These are phyloP conservation scores for Pyrenula aspistea DNA, from an alignment of 495 filamentous ascomycete genomes.

Conservation along the genomic window DNA sequence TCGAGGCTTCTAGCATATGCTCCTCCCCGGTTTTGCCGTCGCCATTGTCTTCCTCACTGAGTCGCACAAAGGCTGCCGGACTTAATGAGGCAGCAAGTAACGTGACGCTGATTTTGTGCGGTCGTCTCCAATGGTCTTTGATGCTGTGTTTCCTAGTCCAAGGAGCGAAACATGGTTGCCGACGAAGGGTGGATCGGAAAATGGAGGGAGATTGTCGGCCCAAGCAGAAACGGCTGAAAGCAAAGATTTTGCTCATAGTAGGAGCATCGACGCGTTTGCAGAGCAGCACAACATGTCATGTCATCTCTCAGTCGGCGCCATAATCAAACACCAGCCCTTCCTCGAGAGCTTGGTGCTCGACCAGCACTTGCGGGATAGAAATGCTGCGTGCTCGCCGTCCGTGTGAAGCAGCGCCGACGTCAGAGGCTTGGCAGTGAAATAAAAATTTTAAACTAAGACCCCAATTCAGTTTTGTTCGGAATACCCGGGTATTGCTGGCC, in stretches of 20 bases:
- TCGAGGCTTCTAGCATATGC: constrained; percentile 75
- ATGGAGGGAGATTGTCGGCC: not conserved
- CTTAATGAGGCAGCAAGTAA: constrained; percentile 41
- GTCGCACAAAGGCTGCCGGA: constrained; percentile 58
- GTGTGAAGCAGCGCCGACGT: too few species aligned
- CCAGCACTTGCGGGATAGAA: too few species aligned
- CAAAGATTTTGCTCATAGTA: not conserved
- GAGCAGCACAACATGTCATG: not conserved
- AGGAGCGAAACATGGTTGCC: not conserved
- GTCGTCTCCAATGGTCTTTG: not conserved
- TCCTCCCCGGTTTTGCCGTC: constrained; percentile 62
- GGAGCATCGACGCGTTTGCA: not conserved
- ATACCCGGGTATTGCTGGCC: too few species aligned
- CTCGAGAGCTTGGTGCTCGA: too few species aligned
- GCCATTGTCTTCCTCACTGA: constrained; percentile 53
- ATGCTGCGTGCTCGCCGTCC: too few species aligned
- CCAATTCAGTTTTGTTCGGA: too few species aligned
- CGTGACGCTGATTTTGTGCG: constrained; percentile 4
- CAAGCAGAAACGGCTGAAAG: not conserved
- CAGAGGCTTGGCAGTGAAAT: too few species aligned
- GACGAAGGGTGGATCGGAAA: not conserved
- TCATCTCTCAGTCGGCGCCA: too few species aligned
- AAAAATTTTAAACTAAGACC: too few species aligned
- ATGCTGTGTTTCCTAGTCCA: not conserved
- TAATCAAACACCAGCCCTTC: too few species aligned